Evolutionary conservation across 2,329 filamentous ascomycete genomes (phyloP), one percentile per base, ranked within the genome.

Genomic region (Ophiostoma perfectum): DNA sequence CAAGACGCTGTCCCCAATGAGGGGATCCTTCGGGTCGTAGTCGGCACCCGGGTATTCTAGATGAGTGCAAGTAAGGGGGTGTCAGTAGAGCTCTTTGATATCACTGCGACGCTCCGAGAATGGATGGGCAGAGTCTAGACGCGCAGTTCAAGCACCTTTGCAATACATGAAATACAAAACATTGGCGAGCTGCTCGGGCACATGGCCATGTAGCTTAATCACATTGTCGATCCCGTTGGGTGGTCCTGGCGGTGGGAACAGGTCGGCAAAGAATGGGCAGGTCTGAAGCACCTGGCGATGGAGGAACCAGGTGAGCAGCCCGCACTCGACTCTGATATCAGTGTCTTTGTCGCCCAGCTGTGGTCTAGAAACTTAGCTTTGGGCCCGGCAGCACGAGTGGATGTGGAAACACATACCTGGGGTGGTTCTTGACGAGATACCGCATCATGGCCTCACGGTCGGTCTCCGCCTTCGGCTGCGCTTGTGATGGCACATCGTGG

Each of bases 111-210:
- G 27, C 27, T 27, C 27, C 27, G 27, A 27, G 27, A 27, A 27
- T 27, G 27, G 27, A 27, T 27, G 27, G 27, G 27, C 27, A 27
- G 27, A 27, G 27, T 27, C 27, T 27, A 27, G 27, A 27, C 27
- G 27, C 27, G 27, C 27, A 27, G 27, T 27, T 27, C 27, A 27
- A 27, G 27, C 27, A 27, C 27, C 27, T 27, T 27, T 27, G 27
- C 27, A 47, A 69, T 78, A 77, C 72, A 77, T 74, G 70, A 73
- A 78, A 5, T 68, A 67, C 3, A 78, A 65, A 0, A 72, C 73
- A 18, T 67, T 68, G 38, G 68, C 69, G 4, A 77, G 69, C 63
- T 73, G 70, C 9, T 67, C 67, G 0, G 66, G 45, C 27, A 71
- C 55, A 65, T 75, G 74, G 12, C 39, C 27, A 42, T 67, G n/a